phyloP scores from a whole-genome alignment of 768 basidiomycete genomes.

The Leccinum rimulosum region DNA sequence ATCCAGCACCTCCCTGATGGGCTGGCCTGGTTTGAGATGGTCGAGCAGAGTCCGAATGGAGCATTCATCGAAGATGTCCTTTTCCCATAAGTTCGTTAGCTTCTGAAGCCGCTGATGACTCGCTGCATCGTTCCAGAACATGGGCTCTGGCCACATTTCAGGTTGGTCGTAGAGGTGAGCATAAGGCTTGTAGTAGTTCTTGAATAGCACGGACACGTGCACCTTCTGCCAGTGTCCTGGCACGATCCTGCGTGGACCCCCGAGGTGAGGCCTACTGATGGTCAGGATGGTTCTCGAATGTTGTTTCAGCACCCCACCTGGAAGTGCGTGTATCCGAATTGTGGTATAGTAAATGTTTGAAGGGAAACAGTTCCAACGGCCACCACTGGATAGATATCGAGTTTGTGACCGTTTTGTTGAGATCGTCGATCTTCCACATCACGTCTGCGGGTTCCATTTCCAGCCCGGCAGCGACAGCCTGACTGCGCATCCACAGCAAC shows the following conservation, averaged over 20 bases:
- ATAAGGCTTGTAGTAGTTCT: conserved; percentile 27
- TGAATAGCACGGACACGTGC: conserved; percentile 33
- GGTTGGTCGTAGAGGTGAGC: conserved; percentile 22
- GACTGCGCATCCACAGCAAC: conserved; percentile 32
- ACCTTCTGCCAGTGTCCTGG: conserved; percentile 26
- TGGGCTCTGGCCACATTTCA: conserved; percentile 26
- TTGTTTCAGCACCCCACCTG: conserved; percentile 8
- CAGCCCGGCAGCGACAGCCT: conserved; percentile 27
- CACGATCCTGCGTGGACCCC: conserved; percentile 25
- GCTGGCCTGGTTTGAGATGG: conserved; percentile 15
- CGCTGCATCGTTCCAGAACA: conserved; percentile 30
- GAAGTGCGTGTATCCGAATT: conserved; percentile 24
- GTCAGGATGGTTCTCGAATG: conserved; percentile 6
- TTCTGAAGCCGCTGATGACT: conserved; percentile 19
- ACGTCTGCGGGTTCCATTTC: conserved; percentile 22
- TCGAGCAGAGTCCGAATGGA: conserved; percentile 18
- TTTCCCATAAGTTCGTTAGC: conserved; percentile 27
- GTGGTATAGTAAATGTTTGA: conserved; percentile 27
- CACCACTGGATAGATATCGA: conserved; percentile 23
- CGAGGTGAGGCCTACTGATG: conserved; percentile 24
- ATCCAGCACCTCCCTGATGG: conserved; percentile 24
- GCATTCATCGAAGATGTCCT: conserved; percentile 26
- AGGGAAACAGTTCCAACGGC: conserved; percentile 23
- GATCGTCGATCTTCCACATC: conserved; percentile 29
- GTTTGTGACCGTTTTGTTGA: conserved; percentile 21